phyloP scores from a whole-genome alignment of 208 protist species.

The Leishmania major region DNA sequence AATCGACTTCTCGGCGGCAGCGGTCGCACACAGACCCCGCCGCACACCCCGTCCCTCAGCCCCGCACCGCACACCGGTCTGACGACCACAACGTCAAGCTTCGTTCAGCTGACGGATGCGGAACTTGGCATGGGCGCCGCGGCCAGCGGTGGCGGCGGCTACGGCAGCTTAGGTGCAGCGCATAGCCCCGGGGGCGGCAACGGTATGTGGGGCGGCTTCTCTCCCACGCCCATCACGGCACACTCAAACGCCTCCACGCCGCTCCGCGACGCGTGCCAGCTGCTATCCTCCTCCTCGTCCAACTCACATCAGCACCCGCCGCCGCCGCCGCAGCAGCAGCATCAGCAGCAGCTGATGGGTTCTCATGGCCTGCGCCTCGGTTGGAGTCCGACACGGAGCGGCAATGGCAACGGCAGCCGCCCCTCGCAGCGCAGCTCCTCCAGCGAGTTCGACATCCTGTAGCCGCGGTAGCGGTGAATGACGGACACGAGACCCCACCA shows the following conservation, averaged over 20 bases:
- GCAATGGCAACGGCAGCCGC: background rate
- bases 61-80: conserved; percentile 9
- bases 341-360: conserved; percentile 6
- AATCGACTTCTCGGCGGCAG: conserved; percentile 19
- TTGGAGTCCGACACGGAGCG: too few species aligned
- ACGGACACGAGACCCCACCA: background rate
- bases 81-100: conserved; percentile 24
- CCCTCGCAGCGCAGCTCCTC: conserved; percentile 25
- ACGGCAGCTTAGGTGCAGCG: background rate
- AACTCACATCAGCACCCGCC: conserved; percentile 10
- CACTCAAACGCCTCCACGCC: conserved; percentile 8
- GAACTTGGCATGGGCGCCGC: conserved; percentile 19
- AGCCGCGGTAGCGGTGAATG: background rate
- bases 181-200: background rate
- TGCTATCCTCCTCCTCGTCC: background rate
- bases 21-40: conserved; percentile 12
- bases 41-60: conserved; percentile 1
- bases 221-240: background rate
- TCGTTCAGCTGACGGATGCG: conserved; percentile 31
- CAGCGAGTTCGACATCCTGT: conserved; percentile 29
- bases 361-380: background rate
- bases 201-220: conserved; percentile 1
- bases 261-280: conserved; percentile 8
- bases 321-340: conserved; percentile 7
- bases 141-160: background rate